Evolutionary conservation across 306 rosid species (phyloP), one percentile per base, ranked within the genome.

Genomic region (Gleditsia sinensis): DNA sequence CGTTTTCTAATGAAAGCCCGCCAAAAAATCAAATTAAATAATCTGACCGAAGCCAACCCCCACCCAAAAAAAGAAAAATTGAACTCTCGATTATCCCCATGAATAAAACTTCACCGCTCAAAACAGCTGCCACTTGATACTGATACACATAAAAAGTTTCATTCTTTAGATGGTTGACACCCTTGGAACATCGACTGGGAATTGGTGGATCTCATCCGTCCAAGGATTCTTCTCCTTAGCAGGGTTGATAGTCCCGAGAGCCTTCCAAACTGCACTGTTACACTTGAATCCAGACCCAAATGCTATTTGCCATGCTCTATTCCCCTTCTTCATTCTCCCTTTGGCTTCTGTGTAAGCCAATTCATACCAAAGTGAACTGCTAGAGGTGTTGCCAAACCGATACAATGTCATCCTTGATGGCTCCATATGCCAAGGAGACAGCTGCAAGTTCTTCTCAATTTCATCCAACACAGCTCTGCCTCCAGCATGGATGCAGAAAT

Each of bases 371-470:
- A n/a, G n/a, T n/a, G n/a, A 92, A 80, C 96, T 92, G 83, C 96
- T 92, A 4, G 96, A 92, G 12, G 96, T 90, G 89, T 92, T 92
- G 40, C 98, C 98, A 16, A 92, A 92, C 14, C 98, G 86, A 75
- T 87, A 87, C 0, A 92, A 87, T n/a, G 96, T 92, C 98, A 92
- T 90, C 82, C 98, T 87, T 9, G 98, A 92, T 20, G 98, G 98
- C 78, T 92, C 98, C 98, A 92, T 92, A 82, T 92, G 96, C 96
- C 98, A 92, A 67, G 86, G 85, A 0, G 95, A 84, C 10, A 92
- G 81, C 81, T 92, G 92, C 95, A 92, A 80, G 86, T 92, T 92
- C 82, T 88, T 90, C 89, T 92, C 96, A 79, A 92, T 71, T 74
- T 92, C 96, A 77, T 92, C 98, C 85, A 92, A 80, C 49, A 92